Percentiles rank a stretch among this genome's conserved stretches.
phyloP scores from a whole-genome alignment of 176 grass and related monocot genomes.

The Carex kokanica region DNA sequence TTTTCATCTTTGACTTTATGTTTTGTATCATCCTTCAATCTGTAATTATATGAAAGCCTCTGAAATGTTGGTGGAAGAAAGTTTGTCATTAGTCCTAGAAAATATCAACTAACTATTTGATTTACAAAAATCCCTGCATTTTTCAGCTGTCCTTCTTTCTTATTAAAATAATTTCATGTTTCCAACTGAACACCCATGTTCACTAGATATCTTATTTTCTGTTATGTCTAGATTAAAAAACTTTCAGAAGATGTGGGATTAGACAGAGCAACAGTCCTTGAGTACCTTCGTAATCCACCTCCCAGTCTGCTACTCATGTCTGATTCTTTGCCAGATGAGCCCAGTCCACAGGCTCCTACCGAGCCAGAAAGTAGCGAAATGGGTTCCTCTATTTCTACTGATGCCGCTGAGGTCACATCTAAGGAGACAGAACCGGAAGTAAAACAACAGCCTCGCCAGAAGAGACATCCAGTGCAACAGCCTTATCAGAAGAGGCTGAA shows the following conservation, averaged over 20 bases:
- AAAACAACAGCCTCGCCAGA: slow-evolving; percentile 40
- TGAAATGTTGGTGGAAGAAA: neutral
- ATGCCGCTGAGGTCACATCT: slow-evolving; percentile 28
- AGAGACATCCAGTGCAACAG: slow-evolving; percentile 42
- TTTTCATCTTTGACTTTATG: neutral
- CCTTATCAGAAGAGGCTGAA: slow-evolving; percentile 68
- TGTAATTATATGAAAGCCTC: neutral
- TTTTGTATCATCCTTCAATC: neutral
- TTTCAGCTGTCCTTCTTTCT: neutral
- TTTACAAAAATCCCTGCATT: neutral
- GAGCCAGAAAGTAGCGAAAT: slow-evolving; percentile 41
- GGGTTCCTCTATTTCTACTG: slow-evolving; percentile 12
- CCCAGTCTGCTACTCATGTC: slow-evolving; percentile 86
- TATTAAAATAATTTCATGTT: neutral
- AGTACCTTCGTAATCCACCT: slow-evolving; percentile 86
- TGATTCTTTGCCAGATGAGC: slow-evolving; percentile 79
- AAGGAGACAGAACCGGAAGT: neutral
- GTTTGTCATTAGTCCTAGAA: neutral
- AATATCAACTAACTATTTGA: slow-evolving; percentile 12
- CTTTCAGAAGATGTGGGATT: slow-evolving; percentile 76
- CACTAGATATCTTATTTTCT: slow-evolving; percentile 17
- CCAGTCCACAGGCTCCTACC: slow-evolving; percentile 13
- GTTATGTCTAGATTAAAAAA: slow-evolving; percentile 67
- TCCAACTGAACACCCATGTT: slow-evolving; percentile 11
- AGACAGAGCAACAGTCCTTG: slow-evolving; percentile 71